Evolutionary conservation across 352 stramenopile genomes (phyloP), one percentile per base, ranked within the genome.

Genomic region (Globisporangium paddicum): DNA sequence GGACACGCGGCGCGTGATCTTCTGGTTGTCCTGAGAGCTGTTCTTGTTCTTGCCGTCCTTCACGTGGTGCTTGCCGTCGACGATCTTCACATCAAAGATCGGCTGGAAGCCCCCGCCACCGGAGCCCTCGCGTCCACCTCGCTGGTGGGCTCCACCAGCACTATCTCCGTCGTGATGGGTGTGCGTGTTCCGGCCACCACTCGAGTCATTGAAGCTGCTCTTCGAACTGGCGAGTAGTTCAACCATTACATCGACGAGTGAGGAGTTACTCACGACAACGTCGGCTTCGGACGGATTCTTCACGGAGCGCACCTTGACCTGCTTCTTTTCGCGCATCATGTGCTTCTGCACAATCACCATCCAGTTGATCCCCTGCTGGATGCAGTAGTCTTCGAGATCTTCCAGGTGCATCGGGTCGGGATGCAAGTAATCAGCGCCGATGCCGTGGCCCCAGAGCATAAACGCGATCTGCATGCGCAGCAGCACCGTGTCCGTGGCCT

Each of bases 261-360:
- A 76, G 7, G 70, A 75, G 38, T 79, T 73, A 35, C 57, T 90
- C 49, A 89, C 75, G 11, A 91, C 79, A 25, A 79, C 67, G 57
- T 95, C 86, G 11, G 69, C 69, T 30, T 95, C 84, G 0, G 71
- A 81, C 42, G 75, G 79, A 37, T 78, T 89, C 32, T 86, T 85
- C 35, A 94, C 80, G 2, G 73, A 64, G 0, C 85, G 82, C 23
- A 94, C 77, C 58, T 93, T 93, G 42, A 95, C 78, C 40, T 91
- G 82, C 40, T 92, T 85, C 69, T 93, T 95, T 44, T 93, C 84
- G 44, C 68, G 67, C 62, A 93, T 85, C 71, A 92, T 64, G 60
- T 94, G 84, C 30, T 86, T 91, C 61, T 90, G 83, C 8, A 95
- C 82, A 44, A 95, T 87, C 11, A 95, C 73, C 84, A 95, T 95